Conservation (phyloP, 371 early-diverging fungal species). For the Lichtheimia corymbifera region DNA sequence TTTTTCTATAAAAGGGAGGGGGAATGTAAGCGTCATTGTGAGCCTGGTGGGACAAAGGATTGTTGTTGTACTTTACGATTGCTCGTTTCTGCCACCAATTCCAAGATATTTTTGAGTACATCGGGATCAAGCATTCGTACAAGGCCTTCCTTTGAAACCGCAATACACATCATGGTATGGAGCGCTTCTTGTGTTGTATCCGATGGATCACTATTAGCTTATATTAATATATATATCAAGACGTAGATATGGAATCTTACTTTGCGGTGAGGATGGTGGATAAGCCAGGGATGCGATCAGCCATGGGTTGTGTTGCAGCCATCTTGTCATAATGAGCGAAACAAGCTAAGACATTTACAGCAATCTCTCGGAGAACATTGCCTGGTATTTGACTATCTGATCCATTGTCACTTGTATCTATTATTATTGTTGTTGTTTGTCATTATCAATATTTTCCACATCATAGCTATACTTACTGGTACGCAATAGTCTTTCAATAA, state of each 20-base stretch:
- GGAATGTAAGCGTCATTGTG: not conserved
- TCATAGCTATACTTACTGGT: constrained; percentile 24
- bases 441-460: too few species aligned
- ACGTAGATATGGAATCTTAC: constrained; percentile 13
- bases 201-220: constrained; percentile 23
- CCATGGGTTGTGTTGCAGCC: constrained; percentile 33
- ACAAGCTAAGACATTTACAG: constrained; percentile 45
- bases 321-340: constrained; percentile 40
- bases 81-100: constrained; percentile 19
- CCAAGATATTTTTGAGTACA: constrained; percentile 34
- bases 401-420: constrained; percentile 7
- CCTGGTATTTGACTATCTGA: constrained; percentile 37
- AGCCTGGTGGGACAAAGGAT: not conserved
- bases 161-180: constrained; percentile 33
- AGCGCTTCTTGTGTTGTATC: constrained; percentile 38
- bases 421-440: too few species aligned
- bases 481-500: constrained; percentile 48
- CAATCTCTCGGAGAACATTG: constrained; percentile 42
- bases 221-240: not conserved
- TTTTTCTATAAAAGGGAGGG: constrained; percentile 6
- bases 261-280: constrained; percentile 35
- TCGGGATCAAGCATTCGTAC: constrained; percentile 44
- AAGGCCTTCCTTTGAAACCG: constrained; percentile 38
- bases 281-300: constrained; percentile 42
- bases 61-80: constrained; percentile 1